phyloP scores from a whole-genome alignment of 306 rosid species.

The Coriaria nepalensis region DNA sequence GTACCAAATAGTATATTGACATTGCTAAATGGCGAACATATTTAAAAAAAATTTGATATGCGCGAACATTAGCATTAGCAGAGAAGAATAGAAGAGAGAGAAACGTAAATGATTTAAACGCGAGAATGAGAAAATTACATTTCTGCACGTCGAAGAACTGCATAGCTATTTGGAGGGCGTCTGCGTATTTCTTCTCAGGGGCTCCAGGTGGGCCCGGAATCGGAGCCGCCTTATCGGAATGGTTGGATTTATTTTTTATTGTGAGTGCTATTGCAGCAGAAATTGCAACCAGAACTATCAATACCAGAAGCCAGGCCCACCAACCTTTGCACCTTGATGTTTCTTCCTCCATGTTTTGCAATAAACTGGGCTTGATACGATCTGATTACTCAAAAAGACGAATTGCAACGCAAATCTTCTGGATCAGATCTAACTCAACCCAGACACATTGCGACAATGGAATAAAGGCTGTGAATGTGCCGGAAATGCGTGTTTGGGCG shows the following conservation, averaged over 20 bases:
- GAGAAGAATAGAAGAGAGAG: neutral
- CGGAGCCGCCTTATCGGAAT: conserved; percentile 34
- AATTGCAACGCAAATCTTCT: neutral
- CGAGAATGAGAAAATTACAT: conserved; percentile 26
- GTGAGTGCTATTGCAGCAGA: conserved; percentile 38
- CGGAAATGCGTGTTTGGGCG: neutral
- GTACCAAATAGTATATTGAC: too few relatives aligned
- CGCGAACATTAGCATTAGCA: too few relatives aligned
- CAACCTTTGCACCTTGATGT: conserved; percentile 51
- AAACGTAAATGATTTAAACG: neutral
- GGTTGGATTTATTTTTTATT: conserved; percentile 31
- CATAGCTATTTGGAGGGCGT: conserved; percentile 65
- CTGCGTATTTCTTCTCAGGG: conserved; percentile 40
- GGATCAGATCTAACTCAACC: conserved; percentile 28
- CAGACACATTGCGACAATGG: conserved; percentile 12
- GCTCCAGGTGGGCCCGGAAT: conserved; percentile 83
- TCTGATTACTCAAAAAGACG: neutral
- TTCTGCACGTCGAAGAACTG: conserved; percentile 82
- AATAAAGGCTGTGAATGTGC: neutral
- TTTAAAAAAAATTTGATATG: too few relatives aligned
- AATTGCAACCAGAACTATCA: conserved; percentile 43
- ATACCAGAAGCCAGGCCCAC: conserved; percentile 53
- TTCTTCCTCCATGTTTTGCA: conserved; percentile 31
- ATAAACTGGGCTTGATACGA: conserved; percentile 5
- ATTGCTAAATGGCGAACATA: too few relatives aligned